These are phyloP conservation scores for Gossypium ekmanianum DNA, from an alignment of 345 rosid species.

Conservation along the genomic window DNA sequence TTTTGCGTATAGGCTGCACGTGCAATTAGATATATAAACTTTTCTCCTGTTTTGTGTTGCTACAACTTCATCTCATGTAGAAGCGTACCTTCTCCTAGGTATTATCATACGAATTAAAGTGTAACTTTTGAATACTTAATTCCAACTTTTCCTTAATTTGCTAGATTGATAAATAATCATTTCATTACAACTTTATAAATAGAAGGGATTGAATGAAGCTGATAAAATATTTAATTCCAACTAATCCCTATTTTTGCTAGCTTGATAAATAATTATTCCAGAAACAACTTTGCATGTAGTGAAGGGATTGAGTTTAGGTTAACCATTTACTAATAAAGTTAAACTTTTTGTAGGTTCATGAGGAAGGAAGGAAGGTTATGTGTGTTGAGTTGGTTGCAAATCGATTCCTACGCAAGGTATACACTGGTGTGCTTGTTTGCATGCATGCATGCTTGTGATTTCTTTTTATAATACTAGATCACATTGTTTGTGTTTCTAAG, in stretches of 20 bases:
- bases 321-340: background rate
- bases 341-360: constrained; percentile 35
- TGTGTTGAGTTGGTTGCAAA: constrained; percentile 88
- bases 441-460: background rate
- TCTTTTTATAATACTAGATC: constrained; percentile 7
- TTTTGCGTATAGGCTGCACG: background rate
- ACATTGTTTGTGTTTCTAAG: background rate
- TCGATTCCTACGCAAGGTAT: constrained; percentile 88
- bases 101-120: background rate
- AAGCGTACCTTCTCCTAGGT: background rate
- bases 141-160: background rate
- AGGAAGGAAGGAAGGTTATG: constrained; percentile 62
- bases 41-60: background rate
- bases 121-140: background rate
- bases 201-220: background rate
- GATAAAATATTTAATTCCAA: background rate
- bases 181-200: background rate
- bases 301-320: constrained; percentile 2
- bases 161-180: background rate
- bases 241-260: background rate
- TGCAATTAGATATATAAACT: background rate
- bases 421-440: background rate
- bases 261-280: background rate
- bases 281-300: background rate
- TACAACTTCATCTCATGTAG: background rate